Percentiles rank a stretch among this genome's conserved stretches.
Evolutionary conservation across 441 rosid genomes (phyloP).

Genomic region (Croton setiger): DNA sequence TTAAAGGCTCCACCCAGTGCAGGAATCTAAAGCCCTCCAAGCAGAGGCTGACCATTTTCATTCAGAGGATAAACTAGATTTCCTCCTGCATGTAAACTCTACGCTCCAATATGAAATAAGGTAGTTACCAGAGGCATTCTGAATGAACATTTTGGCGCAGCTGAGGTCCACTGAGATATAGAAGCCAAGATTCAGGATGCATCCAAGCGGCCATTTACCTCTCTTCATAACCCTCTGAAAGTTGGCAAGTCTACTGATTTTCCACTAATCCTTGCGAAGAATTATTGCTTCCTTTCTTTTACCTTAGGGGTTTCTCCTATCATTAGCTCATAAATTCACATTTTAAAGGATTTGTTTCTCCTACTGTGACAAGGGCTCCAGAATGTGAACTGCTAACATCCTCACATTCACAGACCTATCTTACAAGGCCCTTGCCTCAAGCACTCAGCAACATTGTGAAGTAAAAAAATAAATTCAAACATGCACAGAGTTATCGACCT

Average conservation of each 20-base stretch:
- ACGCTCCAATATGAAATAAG: neutral
- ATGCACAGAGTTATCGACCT: neutral
- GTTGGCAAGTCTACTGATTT: too few relatives aligned
- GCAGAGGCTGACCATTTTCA: neutral
- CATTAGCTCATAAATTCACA: neutral
- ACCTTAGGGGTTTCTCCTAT: neutral
- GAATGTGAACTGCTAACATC: neutral
- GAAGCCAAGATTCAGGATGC: neutral
- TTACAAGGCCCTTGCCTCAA: neutral
- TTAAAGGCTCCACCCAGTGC: neutral
- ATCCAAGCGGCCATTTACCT: neutral
- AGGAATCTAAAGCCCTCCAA: neutral
- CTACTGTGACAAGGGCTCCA: constrained; percentile 1
- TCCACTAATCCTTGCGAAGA: neutral
- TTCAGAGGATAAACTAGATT: neutral
- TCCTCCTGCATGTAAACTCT: neutral
- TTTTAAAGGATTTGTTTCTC: neutral
- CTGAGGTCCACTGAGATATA: neutral
- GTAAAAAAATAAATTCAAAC: neutral
- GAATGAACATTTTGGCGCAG: neutral
- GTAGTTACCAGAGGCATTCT: neutral
- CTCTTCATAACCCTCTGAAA: too few relatives aligned
- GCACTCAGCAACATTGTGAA: neutral
- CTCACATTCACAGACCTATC: neutral
- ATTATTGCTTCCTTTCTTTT: neutral